These are phyloP conservation scores for Gryganskiella cystojenkinii DNA, from an alignment of 192 early-diverging fungal genomes.

Conservation along the genomic window DNA sequence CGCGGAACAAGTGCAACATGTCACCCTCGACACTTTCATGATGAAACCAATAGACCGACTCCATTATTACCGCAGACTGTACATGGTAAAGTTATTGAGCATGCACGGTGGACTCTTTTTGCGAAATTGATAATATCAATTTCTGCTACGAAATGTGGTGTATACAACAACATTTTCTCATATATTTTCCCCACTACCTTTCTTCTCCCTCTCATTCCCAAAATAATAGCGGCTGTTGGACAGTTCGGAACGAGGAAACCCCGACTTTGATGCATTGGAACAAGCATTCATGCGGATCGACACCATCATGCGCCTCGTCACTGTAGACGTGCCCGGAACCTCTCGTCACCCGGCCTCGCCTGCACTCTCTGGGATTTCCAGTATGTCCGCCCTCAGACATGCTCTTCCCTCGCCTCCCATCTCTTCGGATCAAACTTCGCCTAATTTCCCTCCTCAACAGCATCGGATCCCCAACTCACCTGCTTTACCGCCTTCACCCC, in stretches of 20 bases:
- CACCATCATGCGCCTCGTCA: constrained; percentile 54
- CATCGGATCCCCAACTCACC: constrained; percentile 16
- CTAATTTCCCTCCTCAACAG: constrained; percentile 36
- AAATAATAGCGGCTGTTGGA: constrained; percentile 54
- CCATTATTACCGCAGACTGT: constrained; percentile 65
- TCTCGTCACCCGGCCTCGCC: constrained; percentile 47
- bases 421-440: constrained; percentile 15
- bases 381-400: constrained; percentile 33
- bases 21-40: constrained; percentile 63
- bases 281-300: constrained; percentile 56
- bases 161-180: background rate
- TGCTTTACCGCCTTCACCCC: constrained; percentile 30
- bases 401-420: constrained; percentile 47
- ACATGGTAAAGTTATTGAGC: constrained; percentile 46
- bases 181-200: too few relatives aligned
- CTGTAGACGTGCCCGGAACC: constrained; percentile 45
- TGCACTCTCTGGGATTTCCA: constrained; percentile 47
- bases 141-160: too few relatives aligned
- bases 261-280: constrained; percentile 54
- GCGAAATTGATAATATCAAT: too few relatives aligned
- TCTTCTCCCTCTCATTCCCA: too few relatives aligned
- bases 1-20: constrained; percentile 50
- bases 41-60: constrained; percentile 62
- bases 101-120: background rate
- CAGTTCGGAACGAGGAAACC: constrained; percentile 52